phyloP scores from a whole-genome alignment of 106 monocot species.

The Platanthera guangdongensis region DNA sequence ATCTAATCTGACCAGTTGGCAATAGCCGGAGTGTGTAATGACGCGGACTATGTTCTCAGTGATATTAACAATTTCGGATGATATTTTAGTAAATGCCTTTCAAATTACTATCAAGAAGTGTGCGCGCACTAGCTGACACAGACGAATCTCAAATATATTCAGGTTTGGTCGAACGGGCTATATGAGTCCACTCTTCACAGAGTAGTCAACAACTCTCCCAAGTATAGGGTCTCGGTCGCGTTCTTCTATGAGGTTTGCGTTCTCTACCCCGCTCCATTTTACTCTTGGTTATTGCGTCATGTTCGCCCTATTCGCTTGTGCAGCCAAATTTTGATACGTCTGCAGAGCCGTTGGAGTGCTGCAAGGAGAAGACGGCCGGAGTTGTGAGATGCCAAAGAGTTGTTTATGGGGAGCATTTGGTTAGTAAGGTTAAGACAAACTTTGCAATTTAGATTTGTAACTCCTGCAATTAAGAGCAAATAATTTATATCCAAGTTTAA shows the following conservation, averaged over 20 bases:
- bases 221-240: slow-evolving; percentile 73
- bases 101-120: background rate
- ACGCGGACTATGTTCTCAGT: background rate
- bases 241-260: slow-evolving; percentile 77
- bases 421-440: slow-evolving; percentile 52
- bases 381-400: slow-evolving; percentile 30
- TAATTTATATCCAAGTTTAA: background rate
- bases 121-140: background rate
- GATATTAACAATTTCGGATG: background rate
- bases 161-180: slow-evolving; percentile 78
- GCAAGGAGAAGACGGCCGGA: slow-evolving; percentile 38
- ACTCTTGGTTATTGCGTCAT: background rate
- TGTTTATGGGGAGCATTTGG: slow-evolving; percentile 72
- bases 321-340: slow-evolving; percentile 60
- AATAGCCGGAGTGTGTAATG: no score
- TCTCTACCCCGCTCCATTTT: background rate
- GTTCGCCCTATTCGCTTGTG: slow-evolving; percentile 2
- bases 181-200: slow-evolving; percentile 80
- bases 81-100: background rate
- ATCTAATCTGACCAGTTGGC: no score
- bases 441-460: slow-evolving; percentile 23
- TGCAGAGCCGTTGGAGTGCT: slow-evolving; percentile 41
- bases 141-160: background rate
- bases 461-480: background rate
- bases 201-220: slow-evolving; percentile 67